A percentile compares a stretch with the other conserved stretches of the same genome.
Evolutionary conservation across 192 early-diverging fungal species (phyloP).

Genomic region (Phycomyces nitens): DNA sequence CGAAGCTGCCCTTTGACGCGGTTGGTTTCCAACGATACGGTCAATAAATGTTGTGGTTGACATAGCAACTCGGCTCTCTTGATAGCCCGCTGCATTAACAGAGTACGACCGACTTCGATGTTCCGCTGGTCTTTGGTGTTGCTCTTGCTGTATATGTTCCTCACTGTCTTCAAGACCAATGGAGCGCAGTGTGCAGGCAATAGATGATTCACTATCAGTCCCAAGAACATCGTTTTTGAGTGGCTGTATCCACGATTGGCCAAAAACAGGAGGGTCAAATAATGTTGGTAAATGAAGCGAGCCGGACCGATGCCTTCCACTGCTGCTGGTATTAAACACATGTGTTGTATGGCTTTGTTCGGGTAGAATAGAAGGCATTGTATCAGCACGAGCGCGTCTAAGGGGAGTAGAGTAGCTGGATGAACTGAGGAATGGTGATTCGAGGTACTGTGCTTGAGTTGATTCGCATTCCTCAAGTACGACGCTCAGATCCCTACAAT

Average conservation of each 20-base stretch:
- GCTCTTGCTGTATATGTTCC: neutral
- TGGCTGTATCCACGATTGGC: slow-evolving; percentile 10
- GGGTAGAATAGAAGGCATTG: slow-evolving; percentile 26
- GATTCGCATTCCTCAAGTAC: slow-evolving; percentile 17
- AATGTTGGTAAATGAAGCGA: slow-evolving; percentile 23
- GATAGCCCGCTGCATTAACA: slow-evolving; percentile 13
- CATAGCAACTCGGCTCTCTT: neutral
- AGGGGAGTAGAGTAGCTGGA: neutral
- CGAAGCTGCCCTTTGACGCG: slow-evolving; percentile 1
- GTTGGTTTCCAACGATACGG: neutral
- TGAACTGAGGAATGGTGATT: neutral
- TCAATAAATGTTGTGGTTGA: neutral
- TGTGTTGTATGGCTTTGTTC: neutral
- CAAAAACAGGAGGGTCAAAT: neutral
- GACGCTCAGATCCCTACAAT: slow-evolving; percentile 19
- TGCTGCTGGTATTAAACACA: neutral
- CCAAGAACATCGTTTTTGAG: slow-evolving; percentile 11
- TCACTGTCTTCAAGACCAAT: slow-evolving; percentile 31
- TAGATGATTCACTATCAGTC: slow-evolving; percentile 19
- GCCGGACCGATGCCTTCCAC: slow-evolving; percentile 25
- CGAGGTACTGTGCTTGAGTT: neutral
- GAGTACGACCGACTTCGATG: slow-evolving; percentile 27
- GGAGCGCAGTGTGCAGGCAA: slow-evolving; percentile 28
- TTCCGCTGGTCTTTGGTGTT: neutral
- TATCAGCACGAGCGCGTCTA: slow-evolving; percentile 29